Percentiles rank a stretch among this genome's conserved stretches.
These are phyloP conservation scores for Rhodotorula paludigena DNA, from an alignment of 768 basidiomycete species.

Conservation along the genomic window DNA sequence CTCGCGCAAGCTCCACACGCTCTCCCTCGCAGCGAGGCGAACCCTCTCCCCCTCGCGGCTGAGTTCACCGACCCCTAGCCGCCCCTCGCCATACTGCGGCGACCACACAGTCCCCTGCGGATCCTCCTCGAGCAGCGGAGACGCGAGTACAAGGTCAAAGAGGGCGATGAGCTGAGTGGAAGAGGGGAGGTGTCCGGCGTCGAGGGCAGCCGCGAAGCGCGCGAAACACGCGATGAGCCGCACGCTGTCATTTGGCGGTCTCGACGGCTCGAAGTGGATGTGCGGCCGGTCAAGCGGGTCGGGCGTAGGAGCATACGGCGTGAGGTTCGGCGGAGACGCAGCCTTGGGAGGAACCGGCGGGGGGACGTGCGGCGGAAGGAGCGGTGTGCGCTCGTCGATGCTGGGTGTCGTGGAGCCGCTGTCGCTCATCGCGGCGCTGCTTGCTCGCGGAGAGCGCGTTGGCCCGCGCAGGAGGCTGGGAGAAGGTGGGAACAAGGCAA, in stretches of 20 bases:
- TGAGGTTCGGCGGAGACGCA: neutral
- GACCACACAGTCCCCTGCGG: neutral
- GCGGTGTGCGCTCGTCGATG: neutral
- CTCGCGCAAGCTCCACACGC: neutral
- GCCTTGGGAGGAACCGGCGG: neutral
- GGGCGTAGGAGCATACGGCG: neutral
- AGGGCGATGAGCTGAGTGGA: slow-evolving; percentile 2
- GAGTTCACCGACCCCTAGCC: slow-evolving; percentile 8
- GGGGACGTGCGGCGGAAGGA: neutral
- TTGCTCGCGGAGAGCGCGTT: too few species aligned
- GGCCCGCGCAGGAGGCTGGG: too few species aligned
- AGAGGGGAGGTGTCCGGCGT: slow-evolving; percentile 22
- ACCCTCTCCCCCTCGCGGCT: slow-evolving; percentile 19
- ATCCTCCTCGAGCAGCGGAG: neutral
- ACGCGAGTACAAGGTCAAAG: neutral
- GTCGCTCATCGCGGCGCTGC: neutral
- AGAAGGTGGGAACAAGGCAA: too few species aligned
- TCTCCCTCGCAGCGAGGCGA: slow-evolving; percentile 3
- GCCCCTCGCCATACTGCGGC: slow-evolving; percentile 4
- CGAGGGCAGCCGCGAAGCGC: slow-evolving; percentile 3
- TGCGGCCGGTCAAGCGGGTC: neutral
- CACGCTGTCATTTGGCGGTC: neutral
- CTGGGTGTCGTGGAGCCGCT: neutral
- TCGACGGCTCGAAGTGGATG: neutral
- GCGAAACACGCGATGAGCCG: slow-evolving; percentile 14